Evolutionary conservation across 371 early-diverging fungal species (phyloP), one percentile per base, ranked within the genome.

Genomic region (Apophysomyces elegans): DNA sequence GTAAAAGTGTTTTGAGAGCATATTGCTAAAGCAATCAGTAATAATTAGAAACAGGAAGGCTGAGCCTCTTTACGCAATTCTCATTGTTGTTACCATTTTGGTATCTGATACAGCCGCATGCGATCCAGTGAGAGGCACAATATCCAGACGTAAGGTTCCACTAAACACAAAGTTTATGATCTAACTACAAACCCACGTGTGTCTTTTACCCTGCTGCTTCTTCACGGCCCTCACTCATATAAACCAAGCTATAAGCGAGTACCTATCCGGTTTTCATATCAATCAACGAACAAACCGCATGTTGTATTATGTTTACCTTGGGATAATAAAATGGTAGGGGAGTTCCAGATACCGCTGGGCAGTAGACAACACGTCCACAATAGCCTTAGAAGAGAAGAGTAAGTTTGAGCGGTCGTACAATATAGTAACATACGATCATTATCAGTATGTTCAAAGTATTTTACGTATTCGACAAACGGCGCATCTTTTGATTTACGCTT

Each of bases 311-410:
- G 44, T 66, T 70, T 61, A 86, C 89, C 67, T 88, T 88, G 46
- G 91, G 93, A 72, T 92, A 92, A 69, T 88, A 92, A 66, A 90
- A 92, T 0, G 93, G 93, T 16, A 92, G 61, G 1, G 50, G 37
- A 4, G 47, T 57, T 11, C 58, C 64, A 8, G 38, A 21, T n/a
- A 36, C 32, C 16, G 39, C 32, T 37, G 76, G 75, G n/a, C 37
- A 41, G 59, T 68, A 76, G n/a, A 69, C 56, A 39, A 76, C 72
- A 56, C 68, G 64, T 7, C 58, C 68, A 54, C 50, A 72, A 58
- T 64, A 69, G 36, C 18, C 69, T 63, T 54, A 13, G 38, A 41
- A 16, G 5, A n/a, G 16, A 45, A 13, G 16, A 50, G 2, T 16
- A 38, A 16, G 26, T 26, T 26, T 35, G 18, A 16, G 11, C 7